These are phyloP conservation scores for Ambispora gerdemannii DNA, from an alignment of 192 early-diverging fungal species.

Conservation along the genomic window DNA sequence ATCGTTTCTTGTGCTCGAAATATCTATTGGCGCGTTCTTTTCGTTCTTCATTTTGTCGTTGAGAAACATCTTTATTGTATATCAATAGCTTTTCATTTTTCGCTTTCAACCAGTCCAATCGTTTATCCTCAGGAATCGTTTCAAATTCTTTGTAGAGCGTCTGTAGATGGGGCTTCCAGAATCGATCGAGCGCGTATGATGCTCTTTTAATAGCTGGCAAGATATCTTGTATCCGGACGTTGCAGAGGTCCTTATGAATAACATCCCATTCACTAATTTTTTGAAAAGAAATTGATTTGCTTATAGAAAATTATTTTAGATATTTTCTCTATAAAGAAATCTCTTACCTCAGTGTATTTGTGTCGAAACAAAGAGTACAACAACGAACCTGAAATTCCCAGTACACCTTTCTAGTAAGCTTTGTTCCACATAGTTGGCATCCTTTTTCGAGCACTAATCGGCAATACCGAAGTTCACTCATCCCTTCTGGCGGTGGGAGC, in stretches of 20 bases:
- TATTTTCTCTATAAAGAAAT: not conserved
- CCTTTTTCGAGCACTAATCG: conserved; percentile 7
- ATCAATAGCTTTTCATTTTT: not conserved
- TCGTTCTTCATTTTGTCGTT: not conserved
- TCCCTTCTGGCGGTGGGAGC: conserved; percentile 17
- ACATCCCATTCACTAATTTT: not conserved
- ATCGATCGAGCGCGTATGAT: not conserved
- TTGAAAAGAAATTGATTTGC: not conserved
- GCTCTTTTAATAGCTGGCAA: not conserved
- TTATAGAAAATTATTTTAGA: not conserved
- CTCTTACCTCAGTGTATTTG: conserved; percentile 6
- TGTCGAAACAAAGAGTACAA: conserved; percentile 10
- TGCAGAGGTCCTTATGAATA: not conserved
- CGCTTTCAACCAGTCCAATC: not conserved
- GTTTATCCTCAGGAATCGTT: not conserved
- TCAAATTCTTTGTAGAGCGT: not conserved
- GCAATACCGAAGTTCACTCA: conserved; percentile 10
- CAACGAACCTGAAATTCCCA: conserved; percentile 20
- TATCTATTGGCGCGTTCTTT: not conserved
- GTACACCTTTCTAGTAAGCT: conserved; percentile 16
- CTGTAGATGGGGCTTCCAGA: not conserved
- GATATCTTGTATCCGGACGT: not conserved
- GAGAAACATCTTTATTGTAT: not conserved
- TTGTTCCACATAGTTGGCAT: conserved; percentile 22
- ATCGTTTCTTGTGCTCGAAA: not conserved